Percentiles rank a stretch among this genome's conserved stretches.
Conservation (phyloP, 805 yeast species). For the Pichia exigua region DNA sequence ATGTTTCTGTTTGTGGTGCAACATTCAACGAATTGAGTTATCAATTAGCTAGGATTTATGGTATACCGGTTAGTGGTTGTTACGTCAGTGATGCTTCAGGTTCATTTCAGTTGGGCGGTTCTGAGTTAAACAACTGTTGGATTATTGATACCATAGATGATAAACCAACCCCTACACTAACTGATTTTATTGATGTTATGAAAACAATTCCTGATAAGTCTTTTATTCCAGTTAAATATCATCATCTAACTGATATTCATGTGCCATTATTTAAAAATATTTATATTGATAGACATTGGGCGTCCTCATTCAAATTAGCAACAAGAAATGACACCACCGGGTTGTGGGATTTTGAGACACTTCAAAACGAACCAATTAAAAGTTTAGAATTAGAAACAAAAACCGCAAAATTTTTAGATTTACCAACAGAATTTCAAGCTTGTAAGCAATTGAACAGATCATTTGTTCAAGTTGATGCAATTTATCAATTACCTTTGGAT, state of each 20-base stretch:
- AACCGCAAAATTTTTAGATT: slow-evolving; percentile 61
- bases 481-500: slow-evolving; percentile 66
- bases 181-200: slow-evolving; percentile 73
- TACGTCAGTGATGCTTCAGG: slow-evolving; percentile 72
- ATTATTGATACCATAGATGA: slow-evolving; percentile 72
- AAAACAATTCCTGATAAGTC: slow-evolving; percentile 66
- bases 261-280: slow-evolving; percentile 60
- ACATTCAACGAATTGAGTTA: slow-evolving; percentile 79
- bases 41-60: slow-evolving; percentile 79
- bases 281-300: slow-evolving; percentile 82
- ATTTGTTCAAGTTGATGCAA: slow-evolving; percentile 62
- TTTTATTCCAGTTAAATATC: slow-evolving; percentile 60
- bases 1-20: slow-evolving; percentile 79
- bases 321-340: slow-evolving; percentile 50
- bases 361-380: slow-evolving; percentile 57
- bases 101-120: slow-evolving; percentile 51
- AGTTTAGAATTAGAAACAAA: slow-evolving; percentile 46
- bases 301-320: slow-evolving; percentile 60
- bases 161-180: slow-evolving; percentile 63
- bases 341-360: slow-evolving; percentile 44
- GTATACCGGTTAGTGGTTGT: slow-evolving; percentile 80
- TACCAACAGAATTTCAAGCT: slow-evolving; percentile 49
- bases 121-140: slow-evolving; percentile 66
- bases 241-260: slow-evolving; percentile 77
- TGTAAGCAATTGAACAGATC: slow-evolving; percentile 55